Percentiles rank a stretch among this genome's conserved stretches.
Evolutionary conservation across 176 grass and related monocot species (phyloP).

Genomic region (Olyra latifolia): DNA sequence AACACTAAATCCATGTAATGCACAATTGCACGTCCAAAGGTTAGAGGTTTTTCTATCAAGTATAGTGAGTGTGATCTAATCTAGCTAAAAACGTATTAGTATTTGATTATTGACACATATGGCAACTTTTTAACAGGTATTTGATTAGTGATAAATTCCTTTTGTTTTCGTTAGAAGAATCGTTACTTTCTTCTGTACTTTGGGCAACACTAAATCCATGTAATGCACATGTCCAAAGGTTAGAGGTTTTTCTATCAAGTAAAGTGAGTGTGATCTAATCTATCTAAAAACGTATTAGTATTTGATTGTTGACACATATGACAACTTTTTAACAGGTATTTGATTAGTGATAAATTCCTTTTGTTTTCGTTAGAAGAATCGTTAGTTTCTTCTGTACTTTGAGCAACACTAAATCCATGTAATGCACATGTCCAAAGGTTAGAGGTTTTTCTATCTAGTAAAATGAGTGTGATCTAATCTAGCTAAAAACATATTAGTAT

Average conservation of each 20-base stretch:
- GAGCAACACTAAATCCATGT: background rate
- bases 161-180: background rate
- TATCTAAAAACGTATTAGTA: slow-evolving; percentile 17
- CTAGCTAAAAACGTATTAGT: background rate
- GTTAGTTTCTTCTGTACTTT: background rate
- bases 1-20: background rate
- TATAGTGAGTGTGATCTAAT: background rate
- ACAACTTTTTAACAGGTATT: background rate
- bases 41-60: background rate
- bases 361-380: background rate
- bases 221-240: background rate
- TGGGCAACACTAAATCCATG: slow-evolving; percentile 1
- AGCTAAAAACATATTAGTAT: slow-evolving; percentile 12
- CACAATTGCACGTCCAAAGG: background rate
- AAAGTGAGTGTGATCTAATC: background rate
- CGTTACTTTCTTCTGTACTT: background rate
- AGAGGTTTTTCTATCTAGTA: background rate
- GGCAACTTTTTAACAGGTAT: background rate
- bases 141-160: background rate
- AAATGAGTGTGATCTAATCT: background rate
- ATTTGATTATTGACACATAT: slow-evolving; percentile 9
- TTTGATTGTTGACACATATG: slow-evolving; percentile 2
- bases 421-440: background rate
- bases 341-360: background rate
- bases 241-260: background rate